Evolutionary conservation across 2,329 filamentous ascomycete species (phyloP).

Genomic region (Alternaria conjuncta): DNA sequence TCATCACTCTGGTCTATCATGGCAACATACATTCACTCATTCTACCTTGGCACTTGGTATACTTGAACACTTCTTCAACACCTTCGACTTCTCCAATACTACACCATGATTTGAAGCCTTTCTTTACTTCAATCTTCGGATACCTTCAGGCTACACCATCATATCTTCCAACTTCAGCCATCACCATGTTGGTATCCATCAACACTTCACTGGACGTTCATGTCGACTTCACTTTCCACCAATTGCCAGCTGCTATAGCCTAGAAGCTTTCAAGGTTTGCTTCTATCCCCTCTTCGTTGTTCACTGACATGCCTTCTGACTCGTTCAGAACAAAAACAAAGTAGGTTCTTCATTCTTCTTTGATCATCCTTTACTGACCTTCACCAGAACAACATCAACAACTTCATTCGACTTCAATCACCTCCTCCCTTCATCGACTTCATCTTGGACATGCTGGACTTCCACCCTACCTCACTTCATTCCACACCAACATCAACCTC

Average conservation of each 20-base stretch:
- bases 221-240: not conserved
- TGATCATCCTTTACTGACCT: not conserved
- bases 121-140: not conserved
- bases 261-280: conserved; percentile 3
- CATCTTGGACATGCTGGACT: not conserved
- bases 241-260: not conserved
- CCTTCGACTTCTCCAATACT: not conserved
- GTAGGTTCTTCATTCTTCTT: not conserved
- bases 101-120: not conserved
- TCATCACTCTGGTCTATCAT: conserved; percentile 6
- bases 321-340: not conserved
- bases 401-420: not conserved
- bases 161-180: not conserved
- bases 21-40: conserved; percentile 12
- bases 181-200: not conserved
- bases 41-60: conserved; percentile 12
- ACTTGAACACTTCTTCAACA: not conserved
- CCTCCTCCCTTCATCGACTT: not conserved
- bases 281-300: not conserved
- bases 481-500: not conserved
- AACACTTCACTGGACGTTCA: not conserved
- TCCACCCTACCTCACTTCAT: not conserved
- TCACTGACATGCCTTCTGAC: not conserved
- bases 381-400: not conserved
- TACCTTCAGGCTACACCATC: not conserved